Evolutionary conservation across 345 rosid genomes (phyloP), one percentile per base, ranked within the genome.

Genomic region (Excoecaria agallocha): DNA sequence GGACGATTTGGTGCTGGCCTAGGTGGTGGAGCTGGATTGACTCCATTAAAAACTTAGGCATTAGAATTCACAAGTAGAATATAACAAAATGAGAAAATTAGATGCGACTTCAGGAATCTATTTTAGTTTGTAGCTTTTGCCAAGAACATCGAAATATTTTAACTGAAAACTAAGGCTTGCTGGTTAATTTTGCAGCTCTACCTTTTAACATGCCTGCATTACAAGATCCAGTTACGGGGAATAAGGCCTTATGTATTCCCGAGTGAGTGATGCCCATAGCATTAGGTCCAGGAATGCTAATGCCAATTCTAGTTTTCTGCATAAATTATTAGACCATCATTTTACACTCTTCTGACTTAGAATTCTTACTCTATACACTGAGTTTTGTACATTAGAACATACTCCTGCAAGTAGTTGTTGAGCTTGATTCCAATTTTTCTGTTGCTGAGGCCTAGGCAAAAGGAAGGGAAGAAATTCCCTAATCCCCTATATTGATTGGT

Each of bases 1-100:
- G 58, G 70, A 62, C 17, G 49, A 46, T 71, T 74, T 43, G 74
- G 67, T 63, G 78, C 68, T 74, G 65, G 75, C 59, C 69, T 63
- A 57, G 50, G 22, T 54, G 50, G 48, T 35, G 66, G 37, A 39
- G 69, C n/a, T 25, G 68, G 46, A 41, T 75, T 54, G 63, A 49
- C 46, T 71, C 61, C 60, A 49, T 78, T 22, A 49, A 52, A 7
- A 73, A 52, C 59, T 45, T n/a, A 50, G 57, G 52, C 1, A 13
- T 74, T 62, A 54, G 59, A 46, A 51, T 59, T 60, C 39, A 59
- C 59, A 52, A 66, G 60, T 37, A 58, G 48, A 77, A 71, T 6
- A 70, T 30, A 1, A 30, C 30, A 30, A 30, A 30, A 30, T 30
- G 30, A 30, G 30, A 30, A 30, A 30, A 30, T 30, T 30, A 30